phyloP scores from a whole-genome alignment of 768 basidiomycete species.

The Psilocybe sp. region DNA sequence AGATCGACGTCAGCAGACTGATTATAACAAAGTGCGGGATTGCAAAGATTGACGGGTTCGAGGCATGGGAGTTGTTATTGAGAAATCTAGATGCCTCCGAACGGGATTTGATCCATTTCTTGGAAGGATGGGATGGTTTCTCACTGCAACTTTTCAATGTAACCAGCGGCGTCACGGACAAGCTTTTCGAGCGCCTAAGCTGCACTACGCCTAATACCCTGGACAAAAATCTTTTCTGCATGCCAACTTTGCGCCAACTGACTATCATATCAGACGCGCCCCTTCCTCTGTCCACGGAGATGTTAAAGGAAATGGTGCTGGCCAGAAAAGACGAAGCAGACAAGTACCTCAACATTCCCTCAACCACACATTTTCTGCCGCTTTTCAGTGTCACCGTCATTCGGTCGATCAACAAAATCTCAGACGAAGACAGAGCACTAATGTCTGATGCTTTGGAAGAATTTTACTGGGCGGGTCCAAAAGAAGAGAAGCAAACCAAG shows the following conservation, averaged over 20 bases:
- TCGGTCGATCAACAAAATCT: too few species aligned
- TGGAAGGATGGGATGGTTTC: constrained; percentile 14
- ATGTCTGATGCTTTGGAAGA: too few species aligned
- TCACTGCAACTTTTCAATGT: constrained; percentile 8
- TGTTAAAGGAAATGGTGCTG: background rate
- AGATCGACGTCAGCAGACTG: constrained; percentile 10
- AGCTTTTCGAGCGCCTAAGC: background rate
- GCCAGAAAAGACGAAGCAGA: background rate
- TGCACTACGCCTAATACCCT: background rate
- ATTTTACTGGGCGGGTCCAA: too few species aligned
- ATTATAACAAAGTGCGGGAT: constrained; percentile 8
- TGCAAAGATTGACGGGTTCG: background rate
- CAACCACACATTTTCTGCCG: too few species aligned
- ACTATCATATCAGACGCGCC: background rate
- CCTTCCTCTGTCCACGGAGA: background rate
- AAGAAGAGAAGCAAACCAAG: too few species aligned
- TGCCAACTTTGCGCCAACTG: constrained; percentile 8
- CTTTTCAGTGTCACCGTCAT: too few species aligned
- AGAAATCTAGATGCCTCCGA: constrained; percentile 3
- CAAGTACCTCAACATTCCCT: too few species aligned
- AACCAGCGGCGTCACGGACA: constrained; percentile 11
- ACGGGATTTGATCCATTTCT: constrained; percentile 7
- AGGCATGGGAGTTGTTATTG: constrained; percentile 7
- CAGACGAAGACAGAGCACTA: too few species aligned
- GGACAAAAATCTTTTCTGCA: background rate